These are phyloP conservation scores for Mimosa pudica DNA, from an alignment of 306 rosid genomes.

Conservation along the genomic window DNA sequence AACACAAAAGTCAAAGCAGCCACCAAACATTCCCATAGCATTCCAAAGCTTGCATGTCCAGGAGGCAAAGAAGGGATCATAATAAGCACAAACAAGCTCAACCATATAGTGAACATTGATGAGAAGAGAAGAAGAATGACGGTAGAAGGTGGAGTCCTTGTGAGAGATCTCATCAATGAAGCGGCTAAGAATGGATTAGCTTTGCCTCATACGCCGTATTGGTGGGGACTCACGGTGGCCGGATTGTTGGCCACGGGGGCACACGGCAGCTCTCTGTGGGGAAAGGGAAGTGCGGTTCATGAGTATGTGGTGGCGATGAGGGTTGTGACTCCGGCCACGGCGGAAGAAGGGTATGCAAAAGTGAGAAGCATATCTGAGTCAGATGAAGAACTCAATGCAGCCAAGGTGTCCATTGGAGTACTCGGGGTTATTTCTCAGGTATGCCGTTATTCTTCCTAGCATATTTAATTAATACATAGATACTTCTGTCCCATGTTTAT, in stretches of 20 bases:
- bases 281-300: constrained; percentile 76
- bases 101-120: constrained; percentile 47
- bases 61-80: constrained; percentile 58
- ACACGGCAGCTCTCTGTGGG: constrained; percentile 86
- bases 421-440: constrained; percentile 90
- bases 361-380: constrained; percentile 44
- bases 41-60: constrained; percentile 48
- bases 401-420: constrained; percentile 78
- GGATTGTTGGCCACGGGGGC: constrained; percentile 85
- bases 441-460: not conserved
- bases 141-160: constrained; percentile 65
- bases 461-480: too few species aligned
- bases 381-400: constrained; percentile 62
- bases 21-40: not conserved
- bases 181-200: constrained; percentile 67
- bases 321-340: constrained; percentile 57
- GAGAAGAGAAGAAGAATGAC: constrained; percentile 46
- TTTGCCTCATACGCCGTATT: constrained; percentile 70
- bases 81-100: constrained; percentile 71
- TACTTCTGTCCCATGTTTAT: too few species aligned
- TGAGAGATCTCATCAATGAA: constrained; percentile 53
- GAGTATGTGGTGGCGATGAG: constrained; percentile 57
- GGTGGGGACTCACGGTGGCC: constrained; percentile 84
- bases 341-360: constrained; percentile 58
- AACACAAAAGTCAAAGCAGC: not conserved